Percentiles rank a stretch among this genome's conserved stretches.
These are phyloP conservation scores for Yamadazyma atmosphaerica DNA, from an alignment of 1,139 yeast species.

Conservation along the genomic window DNA sequence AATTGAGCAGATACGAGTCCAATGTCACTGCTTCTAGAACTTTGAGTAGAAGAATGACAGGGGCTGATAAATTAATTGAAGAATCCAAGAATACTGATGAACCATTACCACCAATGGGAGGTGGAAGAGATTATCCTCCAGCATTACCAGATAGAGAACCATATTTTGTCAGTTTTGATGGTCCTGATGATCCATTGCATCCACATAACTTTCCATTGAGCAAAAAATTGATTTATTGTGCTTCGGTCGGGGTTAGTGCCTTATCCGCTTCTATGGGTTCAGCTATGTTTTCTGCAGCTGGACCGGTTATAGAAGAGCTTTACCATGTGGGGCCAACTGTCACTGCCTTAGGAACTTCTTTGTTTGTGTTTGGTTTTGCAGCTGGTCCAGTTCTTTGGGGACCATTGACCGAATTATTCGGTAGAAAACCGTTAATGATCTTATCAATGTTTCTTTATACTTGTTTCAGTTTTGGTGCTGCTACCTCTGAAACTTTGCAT, in stretches of 20 bases:
- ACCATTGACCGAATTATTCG: slow-evolving; percentile 40
- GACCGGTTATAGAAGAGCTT: slow-evolving; percentile 20
- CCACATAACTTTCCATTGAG: slow-evolving; percentile 47
- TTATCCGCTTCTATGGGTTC: slow-evolving; percentile 48
- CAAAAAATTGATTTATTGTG: slow-evolving; percentile 26
- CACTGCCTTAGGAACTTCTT: slow-evolving; percentile 37
- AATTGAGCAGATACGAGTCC: slow-evolving; percentile 27
- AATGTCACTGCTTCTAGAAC: slow-evolving; percentile 26
- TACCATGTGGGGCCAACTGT: slow-evolving; percentile 30
- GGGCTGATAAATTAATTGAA: slow-evolving; percentile 28
- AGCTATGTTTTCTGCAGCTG: slow-evolving; percentile 35
- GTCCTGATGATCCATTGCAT: slow-evolving; percentile 43
- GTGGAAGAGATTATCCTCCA: slow-evolving; percentile 34
- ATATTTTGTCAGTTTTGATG: slow-evolving; percentile 40
- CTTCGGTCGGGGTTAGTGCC: slow-evolving; percentile 29
- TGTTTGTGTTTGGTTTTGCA: slow-evolving; percentile 42
- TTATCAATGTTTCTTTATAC: slow-evolving; percentile 29
- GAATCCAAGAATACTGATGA: slow-evolving; percentile 26
- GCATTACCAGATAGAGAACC: slow-evolving; percentile 26
- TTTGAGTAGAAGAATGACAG: slow-evolving; percentile 32
- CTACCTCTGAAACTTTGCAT: slow-evolving; percentile 36
- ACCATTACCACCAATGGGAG: slow-evolving; percentile 39
- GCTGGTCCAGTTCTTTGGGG: slow-evolving; percentile 43
- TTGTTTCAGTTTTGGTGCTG: slow-evolving; percentile 36
- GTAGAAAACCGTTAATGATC: slow-evolving; percentile 30